Evolutionary conservation across 1,139 yeast genomes (phyloP), one percentile per base, ranked within the genome.

Genomic region (Yamadazyma atmosphaerica): DNA sequence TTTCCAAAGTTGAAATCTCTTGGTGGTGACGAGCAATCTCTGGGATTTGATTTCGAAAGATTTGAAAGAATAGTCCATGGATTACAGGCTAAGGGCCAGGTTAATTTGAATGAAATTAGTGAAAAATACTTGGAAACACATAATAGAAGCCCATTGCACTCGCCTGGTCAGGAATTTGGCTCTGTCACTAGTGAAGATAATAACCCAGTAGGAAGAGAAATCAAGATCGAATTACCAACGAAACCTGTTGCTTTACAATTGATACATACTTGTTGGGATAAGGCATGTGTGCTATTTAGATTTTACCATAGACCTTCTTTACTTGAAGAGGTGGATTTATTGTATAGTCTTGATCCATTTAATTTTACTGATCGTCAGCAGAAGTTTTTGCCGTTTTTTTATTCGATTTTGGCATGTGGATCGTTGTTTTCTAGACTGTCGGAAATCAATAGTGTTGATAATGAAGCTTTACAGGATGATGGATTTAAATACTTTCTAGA

Each of bases 281-380:
- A 84, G 52, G 92, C 95, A 0, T 87, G 95, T 59, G 89, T 86
- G 10, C 65, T 88, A 39, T 86, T 87, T 56, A 68, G 96, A 39
- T 88, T 89, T 55, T 86, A 86, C 56, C 96, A 89, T 55, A 70
- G 95, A 18, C 95, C 96, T 0, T 81, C 92, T 3, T 77, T 88
- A 60, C 79, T 58, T 61, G 81, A 72, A 41, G 75, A 69, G 44
- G 79, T 69, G 22, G 76, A 72, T 33, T 54, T 69, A 28, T 55
- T 72, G 17, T 72, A 71, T 46, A 83, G 83, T 33, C 72, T 86
- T 9, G 88, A 81, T 47, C 88, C 90, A 0, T 69, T 70, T 6
- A 74, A 79, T 41, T 86, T 83, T 56, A 77, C 87, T 8, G 83
- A 81, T 50, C 74, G 85, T 46, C 95, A 87, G 56, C 85, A 80